Evolutionary conservation across 2,329 filamentous ascomycete species (phyloP), one percentile per base, ranked within the genome.

Genomic region (Pseudophaeomoniella oleicola): DNA sequence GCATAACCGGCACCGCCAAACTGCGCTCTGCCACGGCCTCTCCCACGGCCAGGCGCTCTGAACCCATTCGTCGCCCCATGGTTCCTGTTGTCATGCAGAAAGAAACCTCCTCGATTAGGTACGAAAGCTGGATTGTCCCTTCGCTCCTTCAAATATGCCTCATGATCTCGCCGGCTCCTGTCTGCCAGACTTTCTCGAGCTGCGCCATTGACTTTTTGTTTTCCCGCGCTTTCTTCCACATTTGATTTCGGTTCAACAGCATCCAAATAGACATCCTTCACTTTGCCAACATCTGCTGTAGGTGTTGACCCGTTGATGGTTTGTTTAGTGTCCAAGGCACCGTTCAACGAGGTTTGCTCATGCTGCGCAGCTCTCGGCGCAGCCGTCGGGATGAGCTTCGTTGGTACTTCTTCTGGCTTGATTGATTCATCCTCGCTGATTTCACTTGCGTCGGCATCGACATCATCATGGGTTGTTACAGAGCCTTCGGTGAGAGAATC

Each of bases 61-160:
- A 88, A 85, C 37, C 81, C 81, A 58, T 87, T 88, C 45, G 77
- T 75, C 32, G 78, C 72, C n/a, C 80, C 80, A 38, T 81, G 74
- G 48, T 84, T 78, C 43, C 85, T 75, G 51, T 90, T 84, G 55
- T 96, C 90, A 58, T 96, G 88, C 75, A 96, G 86, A 64, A 94
- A 96, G 66, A 96, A 96, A 43, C 83, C 80, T 40, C 90, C 90
- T 46, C 88, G 71, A 52, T 92, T 94, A 37, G 90, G 88, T 38
- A 94, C 88, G 60, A 94, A 94, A 9, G 87, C 78, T 22, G 88
- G 88, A 56, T 94, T 85, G 48, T 84, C 78, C 53, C 93, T 85
- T 48, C 84, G 74, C 57, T 83, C 83, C 61, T 81, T 84, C 60
- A 80, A 78, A 62, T 93, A 92, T 52, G 93, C 84, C 45, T 94